Conservation (phyloP, 2,329 filamentous ascomycete species). For the Tolypocladium inflatum region DNA sequence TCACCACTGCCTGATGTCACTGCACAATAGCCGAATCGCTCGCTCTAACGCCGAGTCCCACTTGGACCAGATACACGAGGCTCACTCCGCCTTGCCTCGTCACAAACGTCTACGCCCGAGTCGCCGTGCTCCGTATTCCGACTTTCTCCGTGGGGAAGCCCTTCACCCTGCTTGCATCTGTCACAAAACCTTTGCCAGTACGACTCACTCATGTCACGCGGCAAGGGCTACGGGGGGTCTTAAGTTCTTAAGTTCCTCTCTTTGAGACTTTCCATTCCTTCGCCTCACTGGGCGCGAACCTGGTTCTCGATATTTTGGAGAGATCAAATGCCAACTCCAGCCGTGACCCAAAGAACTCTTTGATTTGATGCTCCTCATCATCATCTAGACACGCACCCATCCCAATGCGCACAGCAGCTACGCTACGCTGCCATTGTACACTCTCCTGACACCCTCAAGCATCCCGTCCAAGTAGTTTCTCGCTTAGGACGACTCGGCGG, state of each 20-base stretch:
- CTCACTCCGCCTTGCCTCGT: neutral
- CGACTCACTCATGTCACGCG: neutral
- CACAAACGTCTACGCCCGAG: neutral
- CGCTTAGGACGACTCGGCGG: conserved; percentile 32
- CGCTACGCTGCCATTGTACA: neutral
- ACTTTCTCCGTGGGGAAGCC: neutral
- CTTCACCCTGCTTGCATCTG: neutral
- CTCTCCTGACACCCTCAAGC: neutral
- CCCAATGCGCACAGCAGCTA: neutral
- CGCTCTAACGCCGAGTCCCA: neutral
- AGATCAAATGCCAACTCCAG: conserved; percentile 11
- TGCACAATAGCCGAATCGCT: neutral
- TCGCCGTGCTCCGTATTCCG: neutral
- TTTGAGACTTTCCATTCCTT: neutral
- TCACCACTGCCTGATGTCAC: neutral
- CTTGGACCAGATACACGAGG: neutral
- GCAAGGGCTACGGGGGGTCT: neutral
- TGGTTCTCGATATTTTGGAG: neutral
- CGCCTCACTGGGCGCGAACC: neutral
- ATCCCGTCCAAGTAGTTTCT: neutral
- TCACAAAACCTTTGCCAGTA: neutral
- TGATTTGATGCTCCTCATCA: conserved; percentile 2
- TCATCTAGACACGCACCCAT: neutral
- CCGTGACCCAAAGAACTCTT: conserved; percentile 7
- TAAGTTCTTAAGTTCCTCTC: neutral